Evolutionary conservation across 176 grass and related monocot genomes (phyloP), one percentile per base, ranked within the genome.

Genomic region (Paspalum vaginatum): DNA sequence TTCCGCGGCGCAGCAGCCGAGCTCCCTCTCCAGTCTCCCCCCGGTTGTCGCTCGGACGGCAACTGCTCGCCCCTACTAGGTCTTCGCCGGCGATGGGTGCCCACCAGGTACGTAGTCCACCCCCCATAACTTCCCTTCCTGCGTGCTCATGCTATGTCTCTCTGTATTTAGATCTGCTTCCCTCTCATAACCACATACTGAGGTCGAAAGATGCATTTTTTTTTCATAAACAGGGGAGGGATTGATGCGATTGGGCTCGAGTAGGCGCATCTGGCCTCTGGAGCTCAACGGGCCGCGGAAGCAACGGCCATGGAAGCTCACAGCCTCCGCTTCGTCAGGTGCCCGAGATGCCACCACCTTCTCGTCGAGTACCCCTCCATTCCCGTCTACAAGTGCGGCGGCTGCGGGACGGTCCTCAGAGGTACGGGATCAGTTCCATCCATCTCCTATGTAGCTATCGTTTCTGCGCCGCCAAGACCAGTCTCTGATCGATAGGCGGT

Each of bases 291-390:
- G 59, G 16, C 62, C 1, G 8, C 25, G 54, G 17, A 5, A 17
- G 9, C 70, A 64, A 68, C 86, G 79, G 52, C 84, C 12, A 84
- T 82, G 72, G 71, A 81, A 79, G 51, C 86, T 43, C 68, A 76
- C 61, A 97, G 85, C 57, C 68, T 93, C 68, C 88, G 93, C 57
- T 89, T 99, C 8, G 97, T 99, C 18, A 93, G 90, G 79, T 99
- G 97, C 57, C 96, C 97, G 0, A 89, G 79, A 85, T 99, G 97
- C 63, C 80, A 73, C 24, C 87, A 93, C 81, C 88, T 95, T 86
- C 86, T 99, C 17, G 84, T 99, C 2, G 93, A 99, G 66, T 93
- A 99, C 49, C 83, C 90, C 0, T 77, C 76, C 84, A 85, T 99
- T 88, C 49, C 93, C 8, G 73, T 95, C 56, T 99, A 99, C 82